These are phyloP conservation scores for Eragrostis tef DNA, from an alignment of 202 grass and related monocot species.

Conservation along the genomic window DNA sequence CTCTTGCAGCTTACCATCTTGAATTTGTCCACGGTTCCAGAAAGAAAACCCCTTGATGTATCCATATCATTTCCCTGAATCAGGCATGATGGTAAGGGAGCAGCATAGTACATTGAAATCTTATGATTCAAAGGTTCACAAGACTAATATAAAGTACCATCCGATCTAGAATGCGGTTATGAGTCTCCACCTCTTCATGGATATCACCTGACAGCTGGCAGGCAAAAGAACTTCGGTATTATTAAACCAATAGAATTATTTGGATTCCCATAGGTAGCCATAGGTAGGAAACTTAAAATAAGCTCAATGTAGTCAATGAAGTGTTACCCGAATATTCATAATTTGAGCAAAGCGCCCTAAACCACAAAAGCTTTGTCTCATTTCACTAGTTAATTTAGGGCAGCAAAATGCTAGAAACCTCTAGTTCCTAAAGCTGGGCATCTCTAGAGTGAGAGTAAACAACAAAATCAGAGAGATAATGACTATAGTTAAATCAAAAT, in stretches of 20 bases:
- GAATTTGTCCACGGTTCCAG: conserved; percentile 93
- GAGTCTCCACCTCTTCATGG: conserved; percentile 81
- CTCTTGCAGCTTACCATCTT: conserved; percentile 63
- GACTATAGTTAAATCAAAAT: not conserved
- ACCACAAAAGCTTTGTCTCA: no score
- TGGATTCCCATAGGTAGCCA: not conserved
- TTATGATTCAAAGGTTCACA: not conserved
- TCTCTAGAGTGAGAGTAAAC: not conserved
- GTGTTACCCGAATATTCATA: not conserved
- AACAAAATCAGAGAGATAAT: conserved; percentile 8
- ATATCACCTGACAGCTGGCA: conserved; percentile 83
- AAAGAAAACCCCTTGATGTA: conserved; percentile 88
- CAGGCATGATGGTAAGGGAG: conserved; percentile 29
- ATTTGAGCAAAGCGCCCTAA: no score
- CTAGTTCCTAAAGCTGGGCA: not conserved
- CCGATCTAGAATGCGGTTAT: conserved; percentile 76
- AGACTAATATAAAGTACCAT: conserved; percentile 58
- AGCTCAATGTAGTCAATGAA: not conserved
- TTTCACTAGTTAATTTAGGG: no score
- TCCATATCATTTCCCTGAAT: conserved; percentile 95
- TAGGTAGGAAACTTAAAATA: conserved; percentile 14
- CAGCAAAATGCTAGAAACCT: not conserved
- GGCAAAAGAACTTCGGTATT: conserved; percentile 41
- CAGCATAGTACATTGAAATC: conserved; percentile 9
- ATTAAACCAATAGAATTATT: not conserved